Percentiles rank a stretch among this genome's conserved stretches.
Conservation (phyloP, 2,329 filamentous ascomycete genomes). For the Ophiosphaerella herpotricha region DNA sequence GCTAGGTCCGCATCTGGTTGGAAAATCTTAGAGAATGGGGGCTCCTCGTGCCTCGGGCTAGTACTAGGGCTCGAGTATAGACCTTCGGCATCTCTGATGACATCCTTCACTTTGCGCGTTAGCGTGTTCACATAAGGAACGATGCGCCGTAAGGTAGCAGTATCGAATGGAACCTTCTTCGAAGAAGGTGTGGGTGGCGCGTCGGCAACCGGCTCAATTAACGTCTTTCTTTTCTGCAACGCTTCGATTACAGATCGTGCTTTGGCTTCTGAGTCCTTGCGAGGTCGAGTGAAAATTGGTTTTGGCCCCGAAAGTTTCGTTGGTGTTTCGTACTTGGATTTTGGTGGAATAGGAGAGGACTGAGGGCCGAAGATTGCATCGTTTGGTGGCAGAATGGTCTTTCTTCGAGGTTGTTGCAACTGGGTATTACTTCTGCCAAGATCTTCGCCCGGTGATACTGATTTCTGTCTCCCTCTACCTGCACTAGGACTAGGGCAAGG, state of each 20-base stretch:
- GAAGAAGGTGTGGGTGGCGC: slow-evolving; percentile 35
- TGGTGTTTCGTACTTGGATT: slow-evolving; percentile 30
- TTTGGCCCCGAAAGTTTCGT: slow-evolving; percentile 32
- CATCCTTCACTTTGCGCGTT: slow-evolving; percentile 55
- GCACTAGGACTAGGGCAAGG: slow-evolving; percentile 40
- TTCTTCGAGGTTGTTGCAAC: slow-evolving; percentile 31
- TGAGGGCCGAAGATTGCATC: slow-evolving; percentile 44
- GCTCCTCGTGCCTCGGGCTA: slow-evolving; percentile 43
- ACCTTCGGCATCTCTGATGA: slow-evolving; percentile 53
- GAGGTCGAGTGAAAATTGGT: slow-evolving; percentile 49
- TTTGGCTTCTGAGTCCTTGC: slow-evolving; percentile 62
- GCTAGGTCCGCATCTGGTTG: slow-evolving; percentile 40
- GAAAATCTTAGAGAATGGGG: slow-evolving; percentile 42
- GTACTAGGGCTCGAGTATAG: slow-evolving; percentile 51
- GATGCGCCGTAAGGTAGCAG: slow-evolving; percentile 65
- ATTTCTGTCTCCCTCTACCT: slow-evolving; percentile 33
- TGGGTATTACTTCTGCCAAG: slow-evolving; percentile 26
- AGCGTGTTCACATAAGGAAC: slow-evolving; percentile 59
- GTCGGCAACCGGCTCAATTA: slow-evolving; percentile 30
- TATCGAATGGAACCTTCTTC: slow-evolving; percentile 69
- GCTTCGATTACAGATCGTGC: slow-evolving; percentile 67
- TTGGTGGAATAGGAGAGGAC: slow-evolving; percentile 36
- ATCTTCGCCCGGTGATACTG: slow-evolving; percentile 36
- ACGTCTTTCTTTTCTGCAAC: slow-evolving; percentile 56
- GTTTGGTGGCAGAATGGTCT: slow-evolving; percentile 43